A percentile compares a stretch with the other conserved stretches of the same genome.
Evolutionary conservation across 306 rosid species (phyloP).

Genomic region (Comarum palustre): DNA sequence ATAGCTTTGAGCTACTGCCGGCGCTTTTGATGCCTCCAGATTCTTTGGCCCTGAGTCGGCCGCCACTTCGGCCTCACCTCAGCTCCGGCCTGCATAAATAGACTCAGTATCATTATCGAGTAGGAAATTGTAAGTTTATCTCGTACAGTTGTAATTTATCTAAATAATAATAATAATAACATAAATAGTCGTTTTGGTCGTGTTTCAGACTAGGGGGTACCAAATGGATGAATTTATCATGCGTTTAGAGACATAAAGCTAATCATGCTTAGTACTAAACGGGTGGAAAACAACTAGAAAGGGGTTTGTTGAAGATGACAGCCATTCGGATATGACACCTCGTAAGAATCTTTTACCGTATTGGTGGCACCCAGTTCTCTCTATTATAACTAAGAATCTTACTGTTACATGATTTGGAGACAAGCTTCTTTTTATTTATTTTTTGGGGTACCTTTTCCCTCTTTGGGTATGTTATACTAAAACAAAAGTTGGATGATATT

Average conservation of each 20-base stretch:
- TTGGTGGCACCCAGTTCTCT: background rate
- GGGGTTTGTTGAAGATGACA: background rate
- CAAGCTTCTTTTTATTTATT: background rate
- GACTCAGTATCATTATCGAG: too few relatives aligned
- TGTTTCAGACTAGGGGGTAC: background rate
- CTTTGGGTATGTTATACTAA: background rate
- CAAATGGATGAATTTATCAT: background rate
- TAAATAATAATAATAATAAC: too few relatives aligned
- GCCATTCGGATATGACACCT: background rate
- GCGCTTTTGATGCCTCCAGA: too few relatives aligned
- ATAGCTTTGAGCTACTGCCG: too few relatives aligned
- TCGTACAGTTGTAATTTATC: too few relatives aligned
- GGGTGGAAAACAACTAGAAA: conserved; percentile 5
- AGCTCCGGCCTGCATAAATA: too few relatives aligned
- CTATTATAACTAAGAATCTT: background rate
- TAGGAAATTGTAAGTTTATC: too few relatives aligned
- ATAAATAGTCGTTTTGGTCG: background rate
- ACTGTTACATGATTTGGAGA: background rate
- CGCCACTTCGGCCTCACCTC: too few relatives aligned
- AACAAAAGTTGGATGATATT: background rate
- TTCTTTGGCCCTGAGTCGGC: too few relatives aligned
- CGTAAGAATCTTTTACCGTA: background rate
- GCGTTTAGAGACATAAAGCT: background rate
- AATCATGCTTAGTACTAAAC: background rate
- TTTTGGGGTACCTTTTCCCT: background rate